These are phyloP conservation scores for Phytophthora melonis DNA, from an alignment of 352 stramenopile genomes.

Conservation along the genomic window DNA sequence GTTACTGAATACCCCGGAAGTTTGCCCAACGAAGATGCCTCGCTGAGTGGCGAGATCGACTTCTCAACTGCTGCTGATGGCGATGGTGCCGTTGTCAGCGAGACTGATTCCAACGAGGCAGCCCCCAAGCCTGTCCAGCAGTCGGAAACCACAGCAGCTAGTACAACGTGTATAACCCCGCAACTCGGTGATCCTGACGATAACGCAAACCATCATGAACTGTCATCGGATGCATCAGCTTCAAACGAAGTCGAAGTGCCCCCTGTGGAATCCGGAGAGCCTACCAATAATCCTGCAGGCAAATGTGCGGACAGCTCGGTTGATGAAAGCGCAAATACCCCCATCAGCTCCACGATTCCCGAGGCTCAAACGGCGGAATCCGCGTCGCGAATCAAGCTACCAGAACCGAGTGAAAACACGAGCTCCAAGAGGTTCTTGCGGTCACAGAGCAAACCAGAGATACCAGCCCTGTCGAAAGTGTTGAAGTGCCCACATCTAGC, in stretches of 20 bases:
- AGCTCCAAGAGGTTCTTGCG: not conserved
- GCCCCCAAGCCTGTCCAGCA: not conserved
- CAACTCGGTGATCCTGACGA: not conserved
- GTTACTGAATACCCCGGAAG: not conserved
- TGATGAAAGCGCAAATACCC: not conserved
- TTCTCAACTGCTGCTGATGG: constrained; percentile 14
- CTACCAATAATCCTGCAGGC: not conserved
- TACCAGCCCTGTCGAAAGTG: not conserved
- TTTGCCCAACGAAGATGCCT: not conserved
- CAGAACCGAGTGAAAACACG: not conserved
- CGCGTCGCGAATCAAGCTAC: not conserved
- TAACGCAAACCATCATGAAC: not conserved
- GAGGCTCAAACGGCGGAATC: not conserved
- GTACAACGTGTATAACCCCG: not conserved
- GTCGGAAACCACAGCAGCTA: not conserved
- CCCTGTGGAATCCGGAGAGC: not conserved
- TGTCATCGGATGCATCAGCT: not conserved
- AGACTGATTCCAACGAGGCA: not conserved
- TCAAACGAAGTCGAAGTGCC: not conserved
- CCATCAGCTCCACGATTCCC: not conserved
- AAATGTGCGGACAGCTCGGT: not conserved
- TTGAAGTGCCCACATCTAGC: not conserved
- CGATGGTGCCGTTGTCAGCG: constrained; percentile 11
- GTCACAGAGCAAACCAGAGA: not conserved
- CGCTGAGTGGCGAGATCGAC: constrained; percentile 14